Evolutionary conservation across 2,329 filamentous ascomycete genomes (phyloP), one percentile per base, ranked within the genome.

Genomic region (Stachybotrys chlorohalonatus): DNA sequence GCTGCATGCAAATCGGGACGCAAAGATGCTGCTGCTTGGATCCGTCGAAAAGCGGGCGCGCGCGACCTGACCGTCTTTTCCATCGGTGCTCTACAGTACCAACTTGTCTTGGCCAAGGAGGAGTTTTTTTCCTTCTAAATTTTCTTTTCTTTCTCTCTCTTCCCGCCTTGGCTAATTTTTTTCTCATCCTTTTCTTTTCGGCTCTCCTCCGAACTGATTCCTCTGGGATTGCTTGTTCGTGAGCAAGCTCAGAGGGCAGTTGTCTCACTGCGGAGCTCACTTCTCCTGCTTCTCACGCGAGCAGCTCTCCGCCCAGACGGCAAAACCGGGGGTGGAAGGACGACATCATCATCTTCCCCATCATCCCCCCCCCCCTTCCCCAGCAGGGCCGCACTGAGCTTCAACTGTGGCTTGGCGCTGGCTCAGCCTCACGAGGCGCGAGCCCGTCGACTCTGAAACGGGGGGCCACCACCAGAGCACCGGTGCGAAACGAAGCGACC

Each of bases 61-160:
- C 9, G 13, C 36, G 36, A 47, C 46, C n/a, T 47, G 46, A 47
- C 46, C 46, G 46, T 47, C 46, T 47, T 47, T 47, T 47, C 17
- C 46, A 24, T 24, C 24, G 24, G 24, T 24, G 24, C 24, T 24
- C 24, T 24, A 24, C 24, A 24, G 24, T 24, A 24, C 24, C 24
- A 4, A 24, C 24, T 24, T 2, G 46, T n/a, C 17, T 47, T 47
- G 46, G 46, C 15, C 46, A 48, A 52, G 46, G 24, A 24, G 24
- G 24, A 48, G n/a, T 36, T 49, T 47, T 47, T n/a, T 47, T 47
- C n/a, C 46, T 47, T 47, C 17, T 47, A 3, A 46, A 52, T 54
- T 54, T 53, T 60, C 55, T 58, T 58, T 52, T 46, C 49, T 42
- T 30, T 49, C 45, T 50, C 55, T 52, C 53, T 52, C 15, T 8